A percentile compares a stretch with the other conserved stretches of the same genome.
These are phyloP conservation scores for Pseudevernia furfuracea DNA, from an alignment of 495 filamentous ascomycete species.

Conservation along the genomic window DNA sequence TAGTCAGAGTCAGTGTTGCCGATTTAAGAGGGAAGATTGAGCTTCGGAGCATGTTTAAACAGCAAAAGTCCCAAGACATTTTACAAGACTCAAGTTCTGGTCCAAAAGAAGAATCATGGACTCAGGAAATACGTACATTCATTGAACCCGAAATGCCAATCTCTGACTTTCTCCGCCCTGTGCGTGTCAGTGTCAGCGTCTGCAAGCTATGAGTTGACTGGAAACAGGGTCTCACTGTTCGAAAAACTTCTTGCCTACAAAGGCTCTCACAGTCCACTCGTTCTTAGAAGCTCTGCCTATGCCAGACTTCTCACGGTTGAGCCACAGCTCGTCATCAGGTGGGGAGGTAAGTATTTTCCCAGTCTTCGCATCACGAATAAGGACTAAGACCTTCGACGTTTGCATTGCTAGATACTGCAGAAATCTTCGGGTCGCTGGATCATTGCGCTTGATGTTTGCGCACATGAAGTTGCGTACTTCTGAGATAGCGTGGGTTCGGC, in stretches of 20 bases:
- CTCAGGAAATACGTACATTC: slow-evolving; percentile 27
- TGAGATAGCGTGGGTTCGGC: slow-evolving; percentile 33
- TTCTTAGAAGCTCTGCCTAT: slow-evolving; percentile 38
- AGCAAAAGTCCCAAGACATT: background rate
- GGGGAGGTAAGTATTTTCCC: slow-evolving; percentile 40
- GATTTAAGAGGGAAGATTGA: background rate
- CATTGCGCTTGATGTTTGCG: slow-evolving; percentile 44
- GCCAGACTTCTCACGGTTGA: slow-evolving; percentile 38
- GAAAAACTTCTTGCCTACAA: slow-evolving; percentile 20
- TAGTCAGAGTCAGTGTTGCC: background rate
- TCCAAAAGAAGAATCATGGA: background rate
- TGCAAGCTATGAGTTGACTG: slow-evolving; percentile 30
- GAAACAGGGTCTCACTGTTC: slow-evolving; percentile 34
- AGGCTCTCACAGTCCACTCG: slow-evolving; percentile 29
- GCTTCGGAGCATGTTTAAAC: background rate
- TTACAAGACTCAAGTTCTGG: background rate
- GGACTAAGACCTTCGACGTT: slow-evolving; percentile 34
- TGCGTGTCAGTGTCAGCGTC: background rate
- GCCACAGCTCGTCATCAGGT: slow-evolving; percentile 39
- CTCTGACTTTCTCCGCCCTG: slow-evolving; percentile 28
- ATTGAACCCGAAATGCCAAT: slow-evolving; percentile 43
- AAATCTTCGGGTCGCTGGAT: slow-evolving; percentile 42
- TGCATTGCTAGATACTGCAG: slow-evolving; percentile 44
- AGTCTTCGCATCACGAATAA: slow-evolving; percentile 44
- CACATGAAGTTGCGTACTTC: slow-evolving; percentile 45